Evolutionary conservation across 2,329 filamentous ascomycete genomes (phyloP).

Genomic region (Drechslerella coelobrocha): DNA sequence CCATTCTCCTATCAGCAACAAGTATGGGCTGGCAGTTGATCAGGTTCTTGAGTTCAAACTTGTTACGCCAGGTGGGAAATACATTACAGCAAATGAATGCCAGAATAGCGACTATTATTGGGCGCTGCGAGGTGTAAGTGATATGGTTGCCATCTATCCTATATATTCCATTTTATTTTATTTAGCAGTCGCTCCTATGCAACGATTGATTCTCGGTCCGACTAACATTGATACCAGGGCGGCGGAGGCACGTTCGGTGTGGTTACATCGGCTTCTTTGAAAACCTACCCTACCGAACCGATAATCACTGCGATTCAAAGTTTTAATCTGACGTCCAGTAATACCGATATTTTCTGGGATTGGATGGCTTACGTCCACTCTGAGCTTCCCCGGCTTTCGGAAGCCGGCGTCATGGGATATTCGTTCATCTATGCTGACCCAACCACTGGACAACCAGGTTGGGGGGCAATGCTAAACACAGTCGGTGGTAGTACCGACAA

Average conservation of each 20-base stretch:
- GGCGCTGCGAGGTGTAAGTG: slow-evolving; percentile 60
- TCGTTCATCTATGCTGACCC: slow-evolving; percentile 56
- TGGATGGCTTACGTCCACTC: slow-evolving; percentile 60
- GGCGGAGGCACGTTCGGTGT: slow-evolving; percentile 63
- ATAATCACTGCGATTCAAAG: slow-evolving; percentile 57
- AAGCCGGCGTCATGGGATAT: slow-evolving; percentile 59
- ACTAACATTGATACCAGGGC: slow-evolving; percentile 56
- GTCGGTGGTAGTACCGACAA: slow-evolving; percentile 27
- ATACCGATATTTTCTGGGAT: slow-evolving; percentile 57
- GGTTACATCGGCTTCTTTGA: slow-evolving; percentile 60
- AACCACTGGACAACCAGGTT: background rate
- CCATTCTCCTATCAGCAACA: slow-evolving; percentile 58
- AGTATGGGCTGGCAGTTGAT: slow-evolving; percentile 58
- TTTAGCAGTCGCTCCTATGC: too few species aligned
- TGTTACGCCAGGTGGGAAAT: slow-evolving; percentile 56
- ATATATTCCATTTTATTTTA: background rate
- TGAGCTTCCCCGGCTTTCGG: slow-evolving; percentile 60
- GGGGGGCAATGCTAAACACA: slow-evolving; percentile 12
- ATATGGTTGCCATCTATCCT: background rate
- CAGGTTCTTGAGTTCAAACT: slow-evolving; percentile 58
- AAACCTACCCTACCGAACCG: slow-evolving; percentile 58
- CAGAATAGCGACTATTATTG: slow-evolving; percentile 62
- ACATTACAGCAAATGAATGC: slow-evolving; percentile 56
- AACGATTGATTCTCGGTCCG: too few species aligned
- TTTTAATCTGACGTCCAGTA: slow-evolving; percentile 56